Conservation (phyloP, 352 stramenopile species). For the Elongisporangium anandrum region DNA sequence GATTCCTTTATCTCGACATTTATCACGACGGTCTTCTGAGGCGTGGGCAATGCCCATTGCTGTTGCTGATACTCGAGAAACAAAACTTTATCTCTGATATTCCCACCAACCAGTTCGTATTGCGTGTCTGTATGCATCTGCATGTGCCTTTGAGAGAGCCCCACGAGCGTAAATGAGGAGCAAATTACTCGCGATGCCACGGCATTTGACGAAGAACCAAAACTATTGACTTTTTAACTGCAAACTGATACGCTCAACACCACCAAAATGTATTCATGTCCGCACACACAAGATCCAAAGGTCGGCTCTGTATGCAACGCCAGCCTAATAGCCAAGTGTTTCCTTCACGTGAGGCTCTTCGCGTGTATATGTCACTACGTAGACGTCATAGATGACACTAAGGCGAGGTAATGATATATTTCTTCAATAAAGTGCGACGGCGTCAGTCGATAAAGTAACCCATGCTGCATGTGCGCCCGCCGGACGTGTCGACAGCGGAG, state of each 20-base stretch:
- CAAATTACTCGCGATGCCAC: constrained; percentile 81
- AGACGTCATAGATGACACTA: neutral
- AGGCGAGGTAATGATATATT: neutral
- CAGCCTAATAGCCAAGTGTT: too few relatives aligned
- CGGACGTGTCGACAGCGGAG: neutral
- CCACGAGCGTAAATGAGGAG: constrained; percentile 53
- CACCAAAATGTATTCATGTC: too few relatives aligned
- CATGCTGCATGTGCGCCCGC: neutral
- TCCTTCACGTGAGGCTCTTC: too few relatives aligned
- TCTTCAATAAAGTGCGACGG: neutral
- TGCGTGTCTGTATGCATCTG: constrained; percentile 8
- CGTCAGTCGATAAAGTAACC: neutral
- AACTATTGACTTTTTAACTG: constrained; percentile 84
- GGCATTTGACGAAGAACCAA: constrained; percentile 76
- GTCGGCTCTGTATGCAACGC: too few relatives aligned
- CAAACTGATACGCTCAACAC: constrained; percentile 39
- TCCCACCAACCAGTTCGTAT: constrained; percentile 26
- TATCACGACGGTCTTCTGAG: constrained; percentile 91
- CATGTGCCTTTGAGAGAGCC: constrained; percentile 3
- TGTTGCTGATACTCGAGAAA: constrained; percentile 86
- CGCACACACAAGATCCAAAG: too few relatives aligned
- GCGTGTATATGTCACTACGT: too few relatives aligned
- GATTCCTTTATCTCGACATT: constrained; percentile 84
- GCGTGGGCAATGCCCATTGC: constrained; percentile 16
- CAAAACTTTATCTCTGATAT: constrained; percentile 78